Evolutionary conservation across 2,329 filamentous ascomycete species (phyloP), one percentile per base, ranked within the genome.

Genomic region (Emericellopsis atlantica): DNA sequence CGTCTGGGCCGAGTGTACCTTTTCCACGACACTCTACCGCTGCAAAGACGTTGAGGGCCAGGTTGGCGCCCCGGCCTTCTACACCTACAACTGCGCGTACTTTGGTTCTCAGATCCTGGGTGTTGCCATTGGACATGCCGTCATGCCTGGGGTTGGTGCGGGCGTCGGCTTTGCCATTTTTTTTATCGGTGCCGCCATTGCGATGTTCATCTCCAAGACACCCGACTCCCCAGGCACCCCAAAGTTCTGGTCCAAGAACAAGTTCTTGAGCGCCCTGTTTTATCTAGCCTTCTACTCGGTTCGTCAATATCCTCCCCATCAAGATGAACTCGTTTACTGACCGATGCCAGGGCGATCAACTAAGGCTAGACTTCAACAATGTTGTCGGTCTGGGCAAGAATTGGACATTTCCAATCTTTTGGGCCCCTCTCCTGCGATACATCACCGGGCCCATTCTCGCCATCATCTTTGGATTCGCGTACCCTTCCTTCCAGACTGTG

Each of bases 101-200:
- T 70, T 75, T 37, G 66, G 66, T 1, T 71, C 62, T 1, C 70
- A 73, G 52, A 48, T 76, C 6, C 50, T 73, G 5, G 73, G 73
- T 5, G 63, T 75, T 5, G 54, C 59, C 1, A 49, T 76, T 2
- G 71, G 64, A 0, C 72, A 76, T 36, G 63, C 59, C 1, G 56
- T 64, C 6, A 59, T 51, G 15, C 61, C 64, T 4, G 54, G 53
- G n/a, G 61, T 58, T n/a, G 72, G 72, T 21, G 66, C 63, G 0
- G 65, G 57, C 0, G 61, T 60, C 10, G 69, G 68, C 1, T 62
- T 71, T 36, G 67, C 63, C 4, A 47, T 70, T 16, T 72, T 60
- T 45, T 48, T 65, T 14, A 43, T 57, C 3, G 62, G 60, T 18
- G 46, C 56, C 0, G 38, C 62, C 12, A 36, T 49, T 4, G 54